phyloP scores from a whole-genome alignment of 1,284 basidiomycete species.

The Rhodofomes roseus region DNA sequence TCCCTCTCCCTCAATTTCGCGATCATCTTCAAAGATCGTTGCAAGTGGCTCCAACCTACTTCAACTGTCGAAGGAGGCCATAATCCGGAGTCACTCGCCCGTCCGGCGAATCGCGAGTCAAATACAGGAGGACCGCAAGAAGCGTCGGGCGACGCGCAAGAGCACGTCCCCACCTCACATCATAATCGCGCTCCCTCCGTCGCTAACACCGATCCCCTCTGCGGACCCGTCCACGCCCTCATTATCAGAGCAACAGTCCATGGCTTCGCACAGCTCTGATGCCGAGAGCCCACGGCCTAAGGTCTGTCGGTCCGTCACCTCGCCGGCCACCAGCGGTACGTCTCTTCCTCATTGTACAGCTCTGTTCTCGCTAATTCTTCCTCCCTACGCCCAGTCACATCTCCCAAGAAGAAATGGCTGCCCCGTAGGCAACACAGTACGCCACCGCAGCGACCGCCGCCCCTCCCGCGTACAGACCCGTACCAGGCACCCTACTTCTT shows the following conservation, averaged over 20 bases:
- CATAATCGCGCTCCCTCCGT: not conserved
- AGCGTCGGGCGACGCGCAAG: not conserved
- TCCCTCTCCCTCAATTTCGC: not conserved
- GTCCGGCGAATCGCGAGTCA: constrained; percentile 1
- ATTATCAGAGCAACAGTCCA: no score
- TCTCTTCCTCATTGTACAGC: not conserved
- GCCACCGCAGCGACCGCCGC: not conserved
- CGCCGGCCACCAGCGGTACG: not conserved
- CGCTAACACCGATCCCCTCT: not conserved
- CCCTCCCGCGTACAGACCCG: constrained; percentile 46
- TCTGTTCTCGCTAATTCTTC: not conserved
- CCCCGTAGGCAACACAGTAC: constrained; percentile 5
- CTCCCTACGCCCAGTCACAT: not conserved
- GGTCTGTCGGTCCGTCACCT: not conserved
- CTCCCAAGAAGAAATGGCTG: not conserved
- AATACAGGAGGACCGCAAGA: not conserved
- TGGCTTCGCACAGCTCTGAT: not conserved
- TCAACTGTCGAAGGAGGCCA: not conserved
- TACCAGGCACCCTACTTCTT: constrained; percentile 64
- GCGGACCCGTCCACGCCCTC: not conserved
- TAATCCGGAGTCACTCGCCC: not conserved
- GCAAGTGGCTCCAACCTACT: not conserved
- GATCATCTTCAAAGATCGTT: not conserved
- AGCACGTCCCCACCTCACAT: not conserved
- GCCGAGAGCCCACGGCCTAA: not conserved